A percentile compares a stretch with the other conserved stretches of the same genome.
Evolutionary conservation across 441 rosid genomes (phyloP).

Genomic region (Macaranga tanarius): DNA sequence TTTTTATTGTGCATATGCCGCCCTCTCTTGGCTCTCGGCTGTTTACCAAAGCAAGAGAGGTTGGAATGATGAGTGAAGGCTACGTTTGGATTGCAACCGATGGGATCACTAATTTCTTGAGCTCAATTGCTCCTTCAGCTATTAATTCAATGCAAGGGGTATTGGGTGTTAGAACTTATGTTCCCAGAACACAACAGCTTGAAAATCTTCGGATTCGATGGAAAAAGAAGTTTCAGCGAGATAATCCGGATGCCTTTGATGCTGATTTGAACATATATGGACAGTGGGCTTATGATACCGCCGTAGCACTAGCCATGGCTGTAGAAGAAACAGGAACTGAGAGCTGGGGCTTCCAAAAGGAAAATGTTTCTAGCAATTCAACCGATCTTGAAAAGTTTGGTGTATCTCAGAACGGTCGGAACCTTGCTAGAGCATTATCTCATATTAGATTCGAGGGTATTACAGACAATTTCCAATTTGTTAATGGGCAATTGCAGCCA

Average conservation of each 20-base stretch:
- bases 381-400: conserved; percentile 47
- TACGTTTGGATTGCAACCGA: conserved; percentile 61
- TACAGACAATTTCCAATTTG: conserved; percentile 39
- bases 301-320: conserved; percentile 52
- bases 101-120: conserved; percentile 34
- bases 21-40: conserved; percentile 35
- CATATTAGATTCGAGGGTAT: conserved; percentile 42
- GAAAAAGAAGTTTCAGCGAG: conserved; percentile 36
- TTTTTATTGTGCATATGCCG: conserved; percentile 58
- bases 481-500: conserved; percentile 38
- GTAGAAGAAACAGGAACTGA: conserved; percentile 43
- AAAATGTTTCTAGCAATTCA: conserved; percentile 6
- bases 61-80: conserved; percentile 58
- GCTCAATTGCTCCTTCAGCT: background rate
- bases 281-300: conserved; percentile 58
- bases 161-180: conserved; percentile 44
- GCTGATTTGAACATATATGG: conserved; percentile 39
- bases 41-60: conserved; percentile 43
- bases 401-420: conserved; percentile 45
- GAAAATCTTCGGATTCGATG: conserved; percentile 36
- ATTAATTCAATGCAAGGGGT: conserved; percentile 52
- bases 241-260: conserved; percentile 21
- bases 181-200: conserved; percentile 25
- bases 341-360: conserved; percentile 26
- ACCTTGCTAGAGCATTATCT: conserved; percentile 37